Evolutionary conservation across 1,139 yeast genomes (phyloP), one percentile per base, ranked within the genome.

Genomic region (Taphrina betulina): DNA sequence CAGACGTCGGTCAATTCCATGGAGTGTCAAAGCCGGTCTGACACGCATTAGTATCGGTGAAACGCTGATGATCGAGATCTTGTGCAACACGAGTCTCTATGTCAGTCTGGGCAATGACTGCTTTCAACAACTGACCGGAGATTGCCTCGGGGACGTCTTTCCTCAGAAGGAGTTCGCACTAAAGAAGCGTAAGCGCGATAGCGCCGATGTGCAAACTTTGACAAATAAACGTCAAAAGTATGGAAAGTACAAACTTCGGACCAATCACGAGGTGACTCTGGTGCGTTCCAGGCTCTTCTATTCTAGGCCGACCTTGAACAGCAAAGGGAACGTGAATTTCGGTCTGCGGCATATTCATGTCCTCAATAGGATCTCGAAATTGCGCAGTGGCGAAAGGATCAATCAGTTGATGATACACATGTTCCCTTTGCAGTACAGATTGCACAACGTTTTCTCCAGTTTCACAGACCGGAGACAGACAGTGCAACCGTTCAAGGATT

Each of bases 351-450:
- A 35, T 23, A 42, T 43, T 4, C 58, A 46, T 23, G 23, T 41
- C 22, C 43, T 60, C 16, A 35, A 35, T 12, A 34, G 55, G 14
- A 50, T 31, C 22, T 5, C 26, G 14, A 42, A 42, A 12, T 22
- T 45, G 10, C 26, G 8, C 3, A 14, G 35, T n/a, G 4, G 41
- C 3, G 35, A 14, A 12, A 52, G 48, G 8, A 57, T 60, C 5
- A 56, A 58, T 26, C 22, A 14, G 16, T 22, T 60, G 7, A 35
- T 61, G 19, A 34, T 40, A 31, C 23, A 55, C 22, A 55, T 62
- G 16, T 62, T 62, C 52, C 62, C 63, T 3, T 41, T 48, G 42
- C 62, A 60, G 34, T 61, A 43, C 29, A 44, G 53, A 10, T 42
- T 53, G 35, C 45, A 44, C 23, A 60, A 50, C 37, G 40, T 58